Evolutionary conservation across 2,329 filamentous ascomycete genomes (phyloP).

Genomic region (Fusarium sp.): DNA sequence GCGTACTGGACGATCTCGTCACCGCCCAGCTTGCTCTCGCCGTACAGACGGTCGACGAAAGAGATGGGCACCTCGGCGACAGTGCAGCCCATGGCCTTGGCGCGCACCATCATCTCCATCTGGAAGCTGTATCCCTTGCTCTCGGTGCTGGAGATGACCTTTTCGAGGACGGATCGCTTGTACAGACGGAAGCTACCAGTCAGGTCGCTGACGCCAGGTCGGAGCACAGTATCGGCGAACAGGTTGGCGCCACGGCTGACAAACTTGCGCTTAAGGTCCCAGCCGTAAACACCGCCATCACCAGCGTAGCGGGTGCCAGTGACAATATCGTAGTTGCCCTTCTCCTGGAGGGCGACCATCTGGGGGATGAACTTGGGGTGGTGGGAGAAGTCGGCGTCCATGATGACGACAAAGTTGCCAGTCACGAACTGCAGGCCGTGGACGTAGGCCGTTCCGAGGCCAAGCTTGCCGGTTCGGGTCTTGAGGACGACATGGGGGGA

Average conservation of each 20-base stretch:
- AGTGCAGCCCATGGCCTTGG: slow-evolving; percentile 93
- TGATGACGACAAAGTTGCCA: slow-evolving; percentile 98
- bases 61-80: slow-evolving; percentile 96
- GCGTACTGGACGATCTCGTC: slow-evolving; percentile 98
- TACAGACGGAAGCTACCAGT: slow-evolving; percentile 96
- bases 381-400: slow-evolving; percentile 99
- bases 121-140: slow-evolving; percentile 99
- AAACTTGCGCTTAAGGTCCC: slow-evolving; percentile 92
- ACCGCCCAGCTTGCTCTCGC: slow-evolving; percentile 93
- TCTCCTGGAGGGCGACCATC: slow-evolving; percentile 87
- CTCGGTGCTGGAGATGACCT: slow-evolving; percentile 90
- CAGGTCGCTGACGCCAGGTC: slow-evolving; percentile 93
- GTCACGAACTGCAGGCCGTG: slow-evolving; percentile 91
- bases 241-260: slow-evolving; percentile 91
- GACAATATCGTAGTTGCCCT: slow-evolving; percentile 90
- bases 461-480: slow-evolving; percentile 92
- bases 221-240: slow-evolving; percentile 93
- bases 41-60: slow-evolving; percentile 95
- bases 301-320: slow-evolving; percentile 95
- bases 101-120: slow-evolving; percentile 99
- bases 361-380: slow-evolving; percentile 98
- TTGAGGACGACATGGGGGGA: slow-evolving; percentile 83
- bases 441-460: slow-evolving; percentile 96
- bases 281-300: slow-evolving; percentile 90
- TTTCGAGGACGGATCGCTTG: slow-evolving; percentile 89